Evolutionary conservation across 2,329 filamentous ascomycete species (phyloP).

Genomic region (Colletotrichum magnum): DNA sequence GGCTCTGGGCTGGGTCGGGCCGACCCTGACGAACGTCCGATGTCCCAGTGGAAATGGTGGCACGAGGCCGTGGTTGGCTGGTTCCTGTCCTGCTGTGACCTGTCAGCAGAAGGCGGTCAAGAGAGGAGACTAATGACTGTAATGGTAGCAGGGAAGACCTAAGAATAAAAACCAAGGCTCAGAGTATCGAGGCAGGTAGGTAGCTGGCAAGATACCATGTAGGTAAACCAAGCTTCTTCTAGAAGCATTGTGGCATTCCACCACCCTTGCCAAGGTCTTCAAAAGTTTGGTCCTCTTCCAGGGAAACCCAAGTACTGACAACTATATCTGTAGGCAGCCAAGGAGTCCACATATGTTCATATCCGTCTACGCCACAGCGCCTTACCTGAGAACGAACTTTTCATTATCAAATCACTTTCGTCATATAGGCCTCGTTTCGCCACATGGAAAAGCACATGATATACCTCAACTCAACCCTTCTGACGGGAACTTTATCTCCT

Average conservation of each 20-base stretch:
- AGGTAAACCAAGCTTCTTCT: slow-evolving; percentile 8
- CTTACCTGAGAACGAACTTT: neutral
- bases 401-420: neutral
- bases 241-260: slow-evolving; percentile 32
- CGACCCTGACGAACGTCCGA: neutral
- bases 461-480: too few species aligned
- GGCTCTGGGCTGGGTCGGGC: neutral
- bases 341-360: too few species aligned
- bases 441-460: too few species aligned
- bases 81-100: too few species aligned
- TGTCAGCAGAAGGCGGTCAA: slow-evolving; percentile 5
- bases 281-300: slow-evolving; percentile 12
- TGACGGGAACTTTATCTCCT: too few species aligned
- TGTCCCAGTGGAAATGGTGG: neutral
- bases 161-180: neutral
- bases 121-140: slow-evolving; percentile 10
- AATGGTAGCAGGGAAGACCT: neutral
- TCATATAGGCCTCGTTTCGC: too few species aligned
- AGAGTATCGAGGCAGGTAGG: too few species aligned
- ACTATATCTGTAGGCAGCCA: too few species aligned
- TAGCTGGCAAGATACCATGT: too few species aligned
- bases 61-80: slow-evolving; percentile 1
- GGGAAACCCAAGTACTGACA: too few species aligned
- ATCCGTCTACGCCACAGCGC: too few species aligned
- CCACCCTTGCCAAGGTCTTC: slow-evolving; percentile 15